Base-by-base conservation (phyloP, 805 yeast species). In the Candida palmyrensis region DNA sequence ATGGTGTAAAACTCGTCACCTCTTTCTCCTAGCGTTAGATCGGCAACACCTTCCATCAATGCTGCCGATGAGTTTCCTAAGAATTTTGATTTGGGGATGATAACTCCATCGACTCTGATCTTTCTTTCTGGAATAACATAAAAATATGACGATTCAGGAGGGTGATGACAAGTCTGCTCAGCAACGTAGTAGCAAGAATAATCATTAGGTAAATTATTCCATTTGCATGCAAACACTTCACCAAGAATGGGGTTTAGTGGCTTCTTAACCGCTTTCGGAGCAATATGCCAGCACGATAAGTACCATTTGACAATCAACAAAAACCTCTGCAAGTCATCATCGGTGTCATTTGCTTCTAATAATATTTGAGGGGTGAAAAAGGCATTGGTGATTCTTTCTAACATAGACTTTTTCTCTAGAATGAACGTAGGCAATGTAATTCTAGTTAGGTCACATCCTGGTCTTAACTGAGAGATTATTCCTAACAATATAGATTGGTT, bases 161-260 rank as follows among this genome's bases (percentile, higher is more conserved):
- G 97, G 55, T 92, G 98, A 51, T 92, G 98, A 20, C 95, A 84
- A 0, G 97, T 89, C 57, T 92, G 98, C 57, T 92, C 98, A 1
- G 97, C 71, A 14, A 90, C 59, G 55, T 90, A 92, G 54, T 74
- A 90, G 0, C 96, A 95, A 32, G 72, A 72, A 4, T 71, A 54
- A 19, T 71, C 76, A 19, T 68, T 73, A 32, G 82, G 76, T 8
- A 89, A 78, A 29, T 87, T 62, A 48, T 88, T 92, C 98, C 98
- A 92, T 55, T 82, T 89, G 51, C 96, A 82, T 14, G 86, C 75
- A 57, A 86, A 92, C 44, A 82, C 73, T 55, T 92, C 98, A 19
- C 97, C 97, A 17, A 92, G 55, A 5, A 92, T 87, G 2, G 98
- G 98, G 53, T 92, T 92, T 49, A 92, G 68, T 0, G 98, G 98